Conservation (phyloP, 2,329 filamentous ascomycete genomes). For the Cladosporium halotolerans region DNA sequence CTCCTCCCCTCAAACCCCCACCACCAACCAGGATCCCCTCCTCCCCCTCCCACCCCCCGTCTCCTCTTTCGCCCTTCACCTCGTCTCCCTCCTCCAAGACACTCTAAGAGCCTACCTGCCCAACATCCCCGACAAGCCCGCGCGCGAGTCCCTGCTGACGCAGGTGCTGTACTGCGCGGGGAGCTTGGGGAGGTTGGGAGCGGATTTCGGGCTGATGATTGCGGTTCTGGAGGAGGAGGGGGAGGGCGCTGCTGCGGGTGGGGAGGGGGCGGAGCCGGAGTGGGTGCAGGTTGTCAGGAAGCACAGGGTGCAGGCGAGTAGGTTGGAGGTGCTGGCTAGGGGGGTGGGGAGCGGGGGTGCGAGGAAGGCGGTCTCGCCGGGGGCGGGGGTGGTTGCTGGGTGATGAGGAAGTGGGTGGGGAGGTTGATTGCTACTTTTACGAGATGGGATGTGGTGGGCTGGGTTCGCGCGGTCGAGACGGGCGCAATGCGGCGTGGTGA, state of each 20-base stretch:
- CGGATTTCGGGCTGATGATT: conserved; percentile 86
- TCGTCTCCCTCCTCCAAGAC: conserved; percentile 73
- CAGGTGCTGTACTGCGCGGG: conserved; percentile 91
- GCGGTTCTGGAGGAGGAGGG: conserved; percentile 52
- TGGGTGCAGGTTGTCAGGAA: conserved; percentile 89
- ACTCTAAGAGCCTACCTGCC: conserved; percentile 73
- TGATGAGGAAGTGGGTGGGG: not conserved
- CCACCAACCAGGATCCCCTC: conserved; percentile 21
- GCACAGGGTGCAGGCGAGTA: conserved; percentile 73
- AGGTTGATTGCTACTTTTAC: too few species aligned
- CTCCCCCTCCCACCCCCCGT: conserved; percentile 66
- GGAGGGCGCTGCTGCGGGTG: conserved; percentile 39
- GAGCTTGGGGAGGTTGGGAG: conserved; percentile 80
- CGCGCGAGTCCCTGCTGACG: conserved; percentile 80
- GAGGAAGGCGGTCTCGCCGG: conserved; percentile 29
- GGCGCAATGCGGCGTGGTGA: too few species aligned
- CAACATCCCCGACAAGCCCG: conserved; percentile 70
- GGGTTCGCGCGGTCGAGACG: too few species aligned
- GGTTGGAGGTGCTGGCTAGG: conserved; percentile 29
- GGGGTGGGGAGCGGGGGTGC: conserved; percentile 23
- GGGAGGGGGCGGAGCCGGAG: conserved; percentile 55
- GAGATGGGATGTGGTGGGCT: too few species aligned
- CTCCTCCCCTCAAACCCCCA: not conserved
- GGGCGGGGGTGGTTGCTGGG: conserved; percentile 8
- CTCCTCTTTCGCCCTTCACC: conserved; percentile 75